Evolutionary conservation across 768 basidiomycete genomes (phyloP), one percentile per base, ranked within the genome.

Genomic region (Russula ochroleuca): DNA sequence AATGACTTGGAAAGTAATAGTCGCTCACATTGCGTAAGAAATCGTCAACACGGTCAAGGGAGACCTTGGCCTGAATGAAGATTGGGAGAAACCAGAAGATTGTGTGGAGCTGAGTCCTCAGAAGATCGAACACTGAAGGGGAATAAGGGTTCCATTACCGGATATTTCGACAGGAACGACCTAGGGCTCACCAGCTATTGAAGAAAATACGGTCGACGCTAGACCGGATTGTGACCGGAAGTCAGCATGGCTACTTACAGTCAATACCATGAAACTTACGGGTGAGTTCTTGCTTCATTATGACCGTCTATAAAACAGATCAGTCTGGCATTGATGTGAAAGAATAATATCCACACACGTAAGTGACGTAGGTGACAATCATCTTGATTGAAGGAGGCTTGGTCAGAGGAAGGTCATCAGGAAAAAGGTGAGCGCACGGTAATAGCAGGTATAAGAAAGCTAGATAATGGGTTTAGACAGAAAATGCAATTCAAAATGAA

Each of bases 101-200:
- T n/a, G 23, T 35, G 62, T 69, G 69, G 49, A 72, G 68, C 49
- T 75, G 74, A 19, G 72, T 72, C 40, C 75, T 72, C 54, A 80
- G 62, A 50, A 78, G 68, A 57, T 78, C 78, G 64, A 80, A 80
- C 6, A 79, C 78, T 75, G 40, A n/a, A 23, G 47, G n/a, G 11
- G 4, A 47, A 17, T n/a, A n/a, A 28, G 21, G 4, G 21, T 48
- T 14, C 37, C 35, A 49, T 37, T 21, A 50, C 40, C 33, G 23
- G 5, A 21, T 10, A 40, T 33, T 15, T 3, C 38, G 37, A n/a
- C 11, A 14, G 9, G 19, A 60, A 45, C 21, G n/a, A 25, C 5
- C 4, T 28, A 4, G 13, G 31, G 48, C 62, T 51, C 28, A 63
- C 68, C 55, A 14, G 71, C 71, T 63, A 72, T 71, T 1, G 72